Evolutionary conservation across 2,329 filamentous ascomycete species (phyloP).

Genomic region (Sphaerostilbella broomeana): DNA sequence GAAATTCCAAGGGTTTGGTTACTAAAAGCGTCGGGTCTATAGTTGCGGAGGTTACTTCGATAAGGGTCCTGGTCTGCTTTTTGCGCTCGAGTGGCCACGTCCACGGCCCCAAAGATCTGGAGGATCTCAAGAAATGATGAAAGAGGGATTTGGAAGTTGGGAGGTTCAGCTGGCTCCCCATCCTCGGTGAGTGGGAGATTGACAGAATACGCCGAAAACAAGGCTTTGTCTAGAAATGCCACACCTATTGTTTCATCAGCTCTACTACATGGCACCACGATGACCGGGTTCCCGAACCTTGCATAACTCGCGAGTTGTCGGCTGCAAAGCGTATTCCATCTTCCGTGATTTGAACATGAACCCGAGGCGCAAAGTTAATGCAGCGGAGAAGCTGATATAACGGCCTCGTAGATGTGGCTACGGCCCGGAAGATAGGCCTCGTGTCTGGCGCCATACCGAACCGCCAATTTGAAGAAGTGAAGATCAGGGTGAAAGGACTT

Average conservation of each 20-base stretch:
- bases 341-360: conserved; percentile 67
- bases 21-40: conserved; percentile 69
- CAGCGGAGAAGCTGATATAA: conserved; percentile 57
- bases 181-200: conserved; percentile 39
- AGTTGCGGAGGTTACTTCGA: conserved; percentile 54
- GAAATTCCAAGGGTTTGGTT: conserved; percentile 76
- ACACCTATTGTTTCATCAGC: conserved; percentile 25
- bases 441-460: conserved; percentile 27
- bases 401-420: conserved; percentile 71
- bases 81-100: conserved; percentile 51
- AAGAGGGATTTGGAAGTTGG: conserved; percentile 81
- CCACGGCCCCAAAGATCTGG: conserved; percentile 88
- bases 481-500: no score
- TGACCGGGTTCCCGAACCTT: conserved; percentile 51
- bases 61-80: conserved; percentile 55
- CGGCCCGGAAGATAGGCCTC: conserved; percentile 61
- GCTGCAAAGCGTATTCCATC: conserved; percentile 83
- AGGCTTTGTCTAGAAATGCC: conserved; percentile 77
- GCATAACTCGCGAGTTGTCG: conserved; percentile 84
- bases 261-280: not conserved
- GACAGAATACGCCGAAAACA: conserved; percentile 82
- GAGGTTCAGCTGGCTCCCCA: conserved; percentile 39
- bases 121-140: conserved; percentile 84
- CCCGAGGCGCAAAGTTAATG: conserved; percentile 53
- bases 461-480: not conserved